These are phyloP conservation scores for Styphnolobium japonicum DNA, from an alignment of 306 rosid species.

Conservation along the genomic window DNA sequence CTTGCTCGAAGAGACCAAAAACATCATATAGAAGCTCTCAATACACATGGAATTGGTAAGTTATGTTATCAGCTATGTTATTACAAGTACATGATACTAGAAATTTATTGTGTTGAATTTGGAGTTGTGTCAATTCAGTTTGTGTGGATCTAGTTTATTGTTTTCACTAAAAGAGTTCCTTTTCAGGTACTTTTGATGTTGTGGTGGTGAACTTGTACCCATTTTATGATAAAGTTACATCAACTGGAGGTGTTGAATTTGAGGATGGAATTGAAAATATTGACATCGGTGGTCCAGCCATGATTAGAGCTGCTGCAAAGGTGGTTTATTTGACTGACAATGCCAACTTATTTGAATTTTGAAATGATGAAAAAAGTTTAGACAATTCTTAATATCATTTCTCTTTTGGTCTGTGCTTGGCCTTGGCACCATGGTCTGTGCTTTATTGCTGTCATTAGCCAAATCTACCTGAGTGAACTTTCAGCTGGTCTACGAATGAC, in stretches of 20 bases:
- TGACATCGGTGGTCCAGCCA: constrained; percentile 96
- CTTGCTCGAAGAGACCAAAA: constrained; percentile 91
- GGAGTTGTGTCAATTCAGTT: not conserved
- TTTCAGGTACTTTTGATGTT: constrained; percentile 82
- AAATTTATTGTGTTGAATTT: not conserved
- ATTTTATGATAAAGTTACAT: constrained; percentile 81
- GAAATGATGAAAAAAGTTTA: not conserved
- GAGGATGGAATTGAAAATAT: constrained; percentile 96
- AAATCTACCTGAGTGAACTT: not conserved
- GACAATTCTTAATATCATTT: not conserved
- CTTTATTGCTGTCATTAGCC: not conserved
- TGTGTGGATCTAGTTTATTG: not conserved
- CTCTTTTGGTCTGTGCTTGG: not conserved
- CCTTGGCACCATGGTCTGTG: not conserved
- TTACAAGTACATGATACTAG: not conserved
- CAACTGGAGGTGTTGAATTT: constrained; percentile 63
- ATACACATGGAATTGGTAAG: constrained; percentile 82
- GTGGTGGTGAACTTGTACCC: constrained; percentile 96
- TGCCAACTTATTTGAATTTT: not conserved
- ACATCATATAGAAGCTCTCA: constrained; percentile 85
- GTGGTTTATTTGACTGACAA: constrained; percentile 39
- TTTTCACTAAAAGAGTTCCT: constrained; percentile 10
- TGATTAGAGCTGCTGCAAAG: constrained; percentile 99
- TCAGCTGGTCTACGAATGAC: not conserved
- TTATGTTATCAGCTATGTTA: not conserved